phyloP scores from a whole-genome alignment of 257 asterid species.

The Striga asiatica region DNA sequence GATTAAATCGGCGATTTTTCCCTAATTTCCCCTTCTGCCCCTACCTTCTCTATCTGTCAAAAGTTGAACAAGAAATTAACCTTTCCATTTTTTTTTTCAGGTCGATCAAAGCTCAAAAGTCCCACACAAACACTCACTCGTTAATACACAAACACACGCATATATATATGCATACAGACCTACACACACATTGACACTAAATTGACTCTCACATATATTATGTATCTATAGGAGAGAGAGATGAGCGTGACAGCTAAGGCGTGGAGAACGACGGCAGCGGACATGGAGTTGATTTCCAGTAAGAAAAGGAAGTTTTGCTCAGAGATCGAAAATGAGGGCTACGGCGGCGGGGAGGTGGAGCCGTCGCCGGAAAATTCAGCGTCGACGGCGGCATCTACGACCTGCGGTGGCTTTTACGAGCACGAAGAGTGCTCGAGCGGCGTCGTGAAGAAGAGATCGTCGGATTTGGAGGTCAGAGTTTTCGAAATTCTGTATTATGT shows the following conservation, averaged over 20 bases:
- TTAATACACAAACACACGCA: neutral
- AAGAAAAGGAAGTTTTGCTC: neutral
- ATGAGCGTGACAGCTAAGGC: neutral
- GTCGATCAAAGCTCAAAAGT: neutral
- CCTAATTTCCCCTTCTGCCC: neutral
- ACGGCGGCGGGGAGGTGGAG: slow-evolving; percentile 9
- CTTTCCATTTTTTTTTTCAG: neutral
- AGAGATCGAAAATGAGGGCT: neutral
- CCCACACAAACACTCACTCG: neutral
- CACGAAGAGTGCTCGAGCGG: slow-evolving; percentile 20
- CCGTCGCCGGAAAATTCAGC: slow-evolving; percentile 22
- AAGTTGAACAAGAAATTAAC: neutral
- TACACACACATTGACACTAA: no score
- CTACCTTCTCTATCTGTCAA: neutral
- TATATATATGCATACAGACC: neutral
- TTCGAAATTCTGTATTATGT: neutral
- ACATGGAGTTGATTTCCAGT: neutral
- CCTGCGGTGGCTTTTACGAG: slow-evolving; percentile 14
- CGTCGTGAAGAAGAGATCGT: slow-evolving; percentile 25
- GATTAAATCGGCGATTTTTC: neutral
- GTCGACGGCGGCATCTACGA: slow-evolving; percentile 34
- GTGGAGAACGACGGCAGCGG: neutral
- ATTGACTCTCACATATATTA: no score
- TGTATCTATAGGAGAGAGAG: neutral
- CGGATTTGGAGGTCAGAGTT: slow-evolving; percentile 66